Base-by-base conservation (phyloP, 768 basidiomycete species). In the Brasilioporus rufonigricans region DNA sequence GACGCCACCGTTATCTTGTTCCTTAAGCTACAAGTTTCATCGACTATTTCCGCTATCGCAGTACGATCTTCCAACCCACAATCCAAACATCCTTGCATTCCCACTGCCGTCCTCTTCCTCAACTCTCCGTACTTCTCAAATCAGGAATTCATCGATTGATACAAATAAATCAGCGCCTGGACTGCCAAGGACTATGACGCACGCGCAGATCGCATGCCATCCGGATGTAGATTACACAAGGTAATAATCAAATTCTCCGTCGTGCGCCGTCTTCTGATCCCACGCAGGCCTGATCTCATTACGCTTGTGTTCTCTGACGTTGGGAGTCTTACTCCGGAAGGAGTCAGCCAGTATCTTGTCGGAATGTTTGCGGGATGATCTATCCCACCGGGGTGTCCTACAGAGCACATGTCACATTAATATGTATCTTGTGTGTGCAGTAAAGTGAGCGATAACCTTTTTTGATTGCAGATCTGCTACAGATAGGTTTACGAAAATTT, bases 141-240 rank as follows among this genome's bases (percentile, higher is more conserved):
- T 31, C 32, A 44, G 56, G 18, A 39, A 38, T 24, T 27, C 50
- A 31, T 52, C 58, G 39, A 52, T 36, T 26, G 51, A 44, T 40
- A 40, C 48, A 53, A 51, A 51, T 50, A 41, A 38, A 8, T 35
- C 24, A 53, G 38, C 43, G 7, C 32, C 48, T 21, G 55, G 57
- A 44, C 33, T 5, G 4, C 51, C 62, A 52, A 63, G 61, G 49
- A 48, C 55, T 26, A 92, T 96, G 83, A 89, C 88, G 23, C 81
- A 82, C 62, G 89, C 91, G 68, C 87, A 93, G 76, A 85, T 93
- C 61, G 82, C 82, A 44, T 79, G 82, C 71, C 85, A 91, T 70
- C 96, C 95, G 9, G 83, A 87, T 63, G 92, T 96, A 39, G 96
- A 98, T 71, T 94, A 97, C 70, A 98, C 96, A 50, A 88, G 91